phyloP scores from a whole-genome alignment of 148 eudicot genomes.

The Oxyria digyna region DNA sequence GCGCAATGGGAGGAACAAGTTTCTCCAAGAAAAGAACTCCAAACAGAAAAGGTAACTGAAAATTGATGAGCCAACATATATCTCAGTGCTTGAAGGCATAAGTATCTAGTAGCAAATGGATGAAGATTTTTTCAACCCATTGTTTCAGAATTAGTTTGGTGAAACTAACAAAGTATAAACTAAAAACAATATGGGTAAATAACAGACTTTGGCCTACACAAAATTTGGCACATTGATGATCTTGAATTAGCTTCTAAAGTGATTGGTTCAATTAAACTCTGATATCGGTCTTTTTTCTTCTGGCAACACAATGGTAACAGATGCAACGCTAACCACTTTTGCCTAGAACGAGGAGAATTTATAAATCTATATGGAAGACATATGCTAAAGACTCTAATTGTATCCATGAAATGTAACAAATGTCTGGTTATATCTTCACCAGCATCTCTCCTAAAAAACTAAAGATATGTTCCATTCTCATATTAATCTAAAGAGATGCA shows the following conservation, averaged over 20 bases:
- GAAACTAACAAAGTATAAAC: neutral
- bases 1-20: conserved; percentile 77
- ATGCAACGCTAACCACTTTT: neutral
- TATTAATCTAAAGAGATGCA: neutral
- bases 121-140: neutral
- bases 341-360: too few relatives aligned
- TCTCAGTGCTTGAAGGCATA: neutral
- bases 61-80: conserved; percentile 13
- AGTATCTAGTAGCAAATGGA: neutral
- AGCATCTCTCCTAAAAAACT: neutral
- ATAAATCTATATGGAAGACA: neutral
- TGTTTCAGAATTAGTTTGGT: neutral
- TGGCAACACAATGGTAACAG: neutral
- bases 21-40: conserved; percentile 82
- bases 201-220: neutral
- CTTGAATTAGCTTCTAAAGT: neutral
- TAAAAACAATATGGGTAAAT: neutral
- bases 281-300: neutral
- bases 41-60: conserved; percentile 81
- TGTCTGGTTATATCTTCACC: neutral
- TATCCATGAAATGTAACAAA: neutral
- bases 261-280: neutral
- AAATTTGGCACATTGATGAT: neutral
- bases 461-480: neutral
- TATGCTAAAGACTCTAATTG: neutral